These are phyloP conservation scores for Oenanthe javanica DNA, from an alignment of 140 eudicot genomes.

Conservation along the genomic window DNA sequence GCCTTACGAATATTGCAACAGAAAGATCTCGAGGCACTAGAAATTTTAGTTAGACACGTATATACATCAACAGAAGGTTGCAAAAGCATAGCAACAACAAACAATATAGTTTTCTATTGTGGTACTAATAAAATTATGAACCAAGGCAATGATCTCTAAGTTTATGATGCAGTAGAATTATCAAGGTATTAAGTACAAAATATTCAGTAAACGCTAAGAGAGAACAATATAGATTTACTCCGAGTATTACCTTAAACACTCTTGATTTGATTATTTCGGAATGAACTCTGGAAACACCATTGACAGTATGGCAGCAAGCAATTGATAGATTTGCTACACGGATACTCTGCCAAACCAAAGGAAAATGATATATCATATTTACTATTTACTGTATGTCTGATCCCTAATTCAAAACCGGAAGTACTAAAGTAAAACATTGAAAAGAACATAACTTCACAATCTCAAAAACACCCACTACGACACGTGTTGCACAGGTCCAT, in stretches of 20 bases:
- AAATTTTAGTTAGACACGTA: not conserved
- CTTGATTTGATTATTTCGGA: slow-evolving; percentile 40
- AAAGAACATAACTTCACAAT: not conserved
- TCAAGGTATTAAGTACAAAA: not conserved
- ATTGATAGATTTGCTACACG: slow-evolving; percentile 50
- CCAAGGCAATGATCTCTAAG: not conserved
- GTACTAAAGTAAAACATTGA: not conserved
- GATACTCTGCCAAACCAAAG: slow-evolving; percentile 37
- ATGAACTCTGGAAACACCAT: slow-evolving; percentile 54
- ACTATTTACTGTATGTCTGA: not conserved
- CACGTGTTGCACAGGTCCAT: not conserved
- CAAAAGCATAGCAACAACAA: not conserved
- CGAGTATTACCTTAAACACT: slow-evolving; percentile 40
- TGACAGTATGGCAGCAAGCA: slow-evolving; percentile 54
- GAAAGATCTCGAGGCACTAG: slow-evolving; percentile 1
- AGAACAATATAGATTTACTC: not conserved
- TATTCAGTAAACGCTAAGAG: not conserved
- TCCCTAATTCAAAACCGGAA: not conserved
- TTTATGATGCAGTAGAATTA: not conserved
- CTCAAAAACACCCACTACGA: not conserved
- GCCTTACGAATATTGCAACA: not conserved
- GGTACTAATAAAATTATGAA: not conserved
- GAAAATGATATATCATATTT: not conserved
- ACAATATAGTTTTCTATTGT: not conserved
- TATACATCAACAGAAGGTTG: not conserved